Evolutionary conservation across 192 early-diverging fungal genomes (phyloP).

Genomic region (Coemansia asiatica): DNA sequence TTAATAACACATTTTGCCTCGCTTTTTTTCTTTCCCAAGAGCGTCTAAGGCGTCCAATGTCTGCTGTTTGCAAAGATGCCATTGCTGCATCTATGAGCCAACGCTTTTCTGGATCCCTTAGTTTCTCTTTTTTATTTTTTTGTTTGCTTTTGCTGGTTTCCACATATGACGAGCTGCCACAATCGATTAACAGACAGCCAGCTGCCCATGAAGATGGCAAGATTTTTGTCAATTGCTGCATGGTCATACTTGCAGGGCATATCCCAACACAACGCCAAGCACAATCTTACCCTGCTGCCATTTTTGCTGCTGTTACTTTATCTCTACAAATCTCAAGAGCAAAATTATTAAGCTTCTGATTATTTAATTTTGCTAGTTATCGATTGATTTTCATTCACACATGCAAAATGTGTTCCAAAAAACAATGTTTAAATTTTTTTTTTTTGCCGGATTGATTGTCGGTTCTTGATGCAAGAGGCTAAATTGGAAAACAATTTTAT

Average conservation of each 20-base stretch:
- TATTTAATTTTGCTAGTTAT: background rate
- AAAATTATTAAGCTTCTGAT: too few relatives aligned
- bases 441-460: constrained; percentile 2
- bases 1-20: background rate
- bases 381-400: background rate
- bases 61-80: constrained; percentile 1
- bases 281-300: background rate
- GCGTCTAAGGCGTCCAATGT: background rate
- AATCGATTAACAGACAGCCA: background rate
- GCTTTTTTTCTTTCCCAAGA: background rate
- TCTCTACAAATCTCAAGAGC: background rate
- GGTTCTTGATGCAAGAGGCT: background rate
- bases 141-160: background rate
- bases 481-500: background rate
- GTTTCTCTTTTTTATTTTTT: background rate
- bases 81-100: constrained; percentile 2
- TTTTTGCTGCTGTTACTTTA: background rate
- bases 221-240: background rate
- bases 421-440: background rate
- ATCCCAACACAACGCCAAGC: background rate
- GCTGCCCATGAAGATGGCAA: background rate
- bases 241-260: background rate
- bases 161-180: background rate
- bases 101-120: background rate
- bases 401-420: background rate